Evolutionary conservation across 192 early-diverging fungal genomes (phyloP).

Genomic region (Podila verticillata): DNA sequence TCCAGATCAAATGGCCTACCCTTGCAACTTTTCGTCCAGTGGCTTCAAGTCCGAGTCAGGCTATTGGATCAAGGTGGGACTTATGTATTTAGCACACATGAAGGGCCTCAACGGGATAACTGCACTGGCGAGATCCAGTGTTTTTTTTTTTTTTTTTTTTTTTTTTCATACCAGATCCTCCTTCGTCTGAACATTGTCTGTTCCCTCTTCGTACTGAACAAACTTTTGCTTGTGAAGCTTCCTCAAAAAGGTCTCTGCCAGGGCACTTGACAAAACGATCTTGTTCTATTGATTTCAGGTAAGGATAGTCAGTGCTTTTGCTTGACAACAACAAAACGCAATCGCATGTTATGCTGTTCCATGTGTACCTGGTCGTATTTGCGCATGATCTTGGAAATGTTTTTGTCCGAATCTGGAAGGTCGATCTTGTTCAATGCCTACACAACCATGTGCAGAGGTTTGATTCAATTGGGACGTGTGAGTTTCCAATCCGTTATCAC

Average conservation of each 20-base stretch:
- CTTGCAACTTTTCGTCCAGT: conserved; percentile 64
- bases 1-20: conserved; percentile 6
- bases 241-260: conserved; percentile 72
- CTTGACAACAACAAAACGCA: not conserved
- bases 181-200: conserved; percentile 62
- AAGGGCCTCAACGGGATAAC: no score
- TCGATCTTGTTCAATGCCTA: conserved; percentile 88
- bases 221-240: conserved; percentile 67
- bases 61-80: conserved; percentile 1
- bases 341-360: not conserved
- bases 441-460: not conserved
- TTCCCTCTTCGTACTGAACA: conserved; percentile 64
- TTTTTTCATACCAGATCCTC: conserved; percentile 51
- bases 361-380: conserved; percentile 72
- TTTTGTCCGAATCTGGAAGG: conserved; percentile 83
- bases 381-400: conserved; percentile 79
- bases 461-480: not conserved
- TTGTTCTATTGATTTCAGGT: conserved; percentile 39
- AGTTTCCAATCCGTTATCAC: no score
- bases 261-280: conserved; percentile 70
- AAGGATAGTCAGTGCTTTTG: not conserved
- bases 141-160: no score
- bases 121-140: not conserved
- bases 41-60: conserved; percentile 59
- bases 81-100: not conserved